Evolutionary conservation across 139 green algal species (phyloP).

Genomic region (Chlamydomonas incerta): DNA sequence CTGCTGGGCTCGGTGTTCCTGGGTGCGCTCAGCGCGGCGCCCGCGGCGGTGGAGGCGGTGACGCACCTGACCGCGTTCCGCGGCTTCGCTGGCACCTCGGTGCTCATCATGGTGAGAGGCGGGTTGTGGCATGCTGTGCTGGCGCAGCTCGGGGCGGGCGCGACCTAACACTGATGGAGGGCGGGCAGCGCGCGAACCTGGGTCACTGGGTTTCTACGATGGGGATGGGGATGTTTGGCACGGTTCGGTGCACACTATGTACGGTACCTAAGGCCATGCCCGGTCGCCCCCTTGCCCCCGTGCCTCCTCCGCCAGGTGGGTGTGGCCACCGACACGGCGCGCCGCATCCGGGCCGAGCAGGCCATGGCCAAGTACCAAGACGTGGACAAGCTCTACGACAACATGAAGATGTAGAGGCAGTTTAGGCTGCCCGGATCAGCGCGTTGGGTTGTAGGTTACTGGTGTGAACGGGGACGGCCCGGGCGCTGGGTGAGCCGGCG

Average conservation of each 20-base stretch:
- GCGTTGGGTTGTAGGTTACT: too few relatives aligned
- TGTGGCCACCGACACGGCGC: constrained; percentile 96
- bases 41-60: constrained; percentile 86
- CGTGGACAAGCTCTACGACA: constrained; percentile 79
- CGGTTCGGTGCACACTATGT: too few relatives aligned
- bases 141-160: too few relatives aligned
- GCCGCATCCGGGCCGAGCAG: constrained; percentile 89
- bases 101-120: constrained; percentile 90
- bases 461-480: too few relatives aligned
- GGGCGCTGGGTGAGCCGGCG: too few relatives aligned
- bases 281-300: background rate
- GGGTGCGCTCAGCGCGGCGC: constrained; percentile 86
- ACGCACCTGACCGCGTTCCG: constrained; percentile 92
- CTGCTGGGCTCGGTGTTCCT: constrained; percentile 96
- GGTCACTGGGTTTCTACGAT: too few relatives aligned
- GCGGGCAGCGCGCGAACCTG: too few relatives aligned
- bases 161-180: too few relatives aligned
- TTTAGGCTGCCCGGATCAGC: too few relatives aligned
- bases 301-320: constrained; percentile 55
- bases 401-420: constrained; percentile 39
- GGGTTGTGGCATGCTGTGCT: too few relatives aligned
- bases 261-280: too few relatives aligned
- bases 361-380: constrained; percentile 93
- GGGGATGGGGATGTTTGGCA: too few relatives aligned
- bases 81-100: constrained; percentile 96